Conservation (phyloP, 2,329 filamentous ascomycete species). For the Stagonosporopsis tanaceti region DNA sequence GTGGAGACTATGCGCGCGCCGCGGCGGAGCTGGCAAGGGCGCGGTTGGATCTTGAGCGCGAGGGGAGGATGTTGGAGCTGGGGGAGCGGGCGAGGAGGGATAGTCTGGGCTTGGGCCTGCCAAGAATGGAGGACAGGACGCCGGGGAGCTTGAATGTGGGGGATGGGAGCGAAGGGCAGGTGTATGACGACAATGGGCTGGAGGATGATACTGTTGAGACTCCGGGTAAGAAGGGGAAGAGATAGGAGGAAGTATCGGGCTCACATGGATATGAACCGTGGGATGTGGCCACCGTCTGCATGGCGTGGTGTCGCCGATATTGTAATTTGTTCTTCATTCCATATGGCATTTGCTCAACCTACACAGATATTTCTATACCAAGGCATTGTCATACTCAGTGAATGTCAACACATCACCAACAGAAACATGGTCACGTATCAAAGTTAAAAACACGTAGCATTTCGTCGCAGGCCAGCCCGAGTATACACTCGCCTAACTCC, state of each 20-base stretch:
- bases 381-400: neutral
- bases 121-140: neutral
- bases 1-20: constrained; percentile 33
- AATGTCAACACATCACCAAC: neutral
- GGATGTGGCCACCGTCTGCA: neutral
- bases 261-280: neutral
- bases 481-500: neutral
- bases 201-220: constrained; percentile 8
- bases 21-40: constrained; percentile 49
- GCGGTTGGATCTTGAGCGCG: constrained; percentile 51
- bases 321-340: neutral
- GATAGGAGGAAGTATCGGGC: neutral
- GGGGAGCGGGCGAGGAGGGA: neutral
- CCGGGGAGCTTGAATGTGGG: constrained; percentile 1
- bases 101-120: neutral
- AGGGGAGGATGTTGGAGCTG: constrained; percentile 29
- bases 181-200: constrained; percentile 13
- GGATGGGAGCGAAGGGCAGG: constrained; percentile 4
- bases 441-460: neutral
- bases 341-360: neutral
- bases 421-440: too few species aligned
- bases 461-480: neutral
- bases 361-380: neutral
- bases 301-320: neutral
- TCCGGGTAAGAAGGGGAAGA: neutral